Evolutionary conservation across 441 rosid species (phyloP).

Genomic region (Gossypium laxum): DNA sequence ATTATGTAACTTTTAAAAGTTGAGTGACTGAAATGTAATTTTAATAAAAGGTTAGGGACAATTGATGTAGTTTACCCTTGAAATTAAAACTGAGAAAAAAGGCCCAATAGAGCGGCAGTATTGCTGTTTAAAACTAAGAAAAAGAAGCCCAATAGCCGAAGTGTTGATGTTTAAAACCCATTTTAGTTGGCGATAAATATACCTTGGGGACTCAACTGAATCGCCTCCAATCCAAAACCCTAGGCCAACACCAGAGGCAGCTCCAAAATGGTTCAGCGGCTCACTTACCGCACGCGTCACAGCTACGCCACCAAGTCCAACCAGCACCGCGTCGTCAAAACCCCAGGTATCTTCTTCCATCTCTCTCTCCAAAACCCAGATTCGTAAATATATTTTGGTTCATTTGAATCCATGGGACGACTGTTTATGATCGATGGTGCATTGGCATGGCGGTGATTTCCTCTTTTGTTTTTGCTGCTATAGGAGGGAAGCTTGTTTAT

Average conservation of each 20-base stretch:
- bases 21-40: too few species aligned
- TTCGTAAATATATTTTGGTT: conserved; percentile 14
- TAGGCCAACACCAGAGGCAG: conserved; percentile 6
- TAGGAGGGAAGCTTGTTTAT: conserved; percentile 19
- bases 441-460: not conserved
- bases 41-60: too few species aligned
- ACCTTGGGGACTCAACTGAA: not conserved
- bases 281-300: conserved; percentile 46
- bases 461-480: not conserved
- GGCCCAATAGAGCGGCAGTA: too few species aligned
- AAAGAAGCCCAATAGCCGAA: conserved; percentile 6
- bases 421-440: not conserved
- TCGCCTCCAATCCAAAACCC: conserved; percentile 15
- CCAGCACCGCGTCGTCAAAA: conserved; percentile 48
- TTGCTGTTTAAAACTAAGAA: not conserved
- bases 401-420: not conserved
- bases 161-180: not conserved
- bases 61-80: too few species aligned
- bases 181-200: conserved; percentile 17
- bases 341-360: conserved; percentile 29
- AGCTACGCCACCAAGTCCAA: conserved; percentile 59
- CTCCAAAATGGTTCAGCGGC: conserved; percentile 44
- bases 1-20: too few species aligned
- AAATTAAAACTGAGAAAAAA: too few species aligned
- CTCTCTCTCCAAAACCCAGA: not conserved